Percentiles rank a stretch among this genome's conserved stretches.
These are phyloP conservation scores for Clonostachys sp. DNA, from an alignment of 2,329 filamentous ascomycete genomes.

Conservation along the genomic window DNA sequence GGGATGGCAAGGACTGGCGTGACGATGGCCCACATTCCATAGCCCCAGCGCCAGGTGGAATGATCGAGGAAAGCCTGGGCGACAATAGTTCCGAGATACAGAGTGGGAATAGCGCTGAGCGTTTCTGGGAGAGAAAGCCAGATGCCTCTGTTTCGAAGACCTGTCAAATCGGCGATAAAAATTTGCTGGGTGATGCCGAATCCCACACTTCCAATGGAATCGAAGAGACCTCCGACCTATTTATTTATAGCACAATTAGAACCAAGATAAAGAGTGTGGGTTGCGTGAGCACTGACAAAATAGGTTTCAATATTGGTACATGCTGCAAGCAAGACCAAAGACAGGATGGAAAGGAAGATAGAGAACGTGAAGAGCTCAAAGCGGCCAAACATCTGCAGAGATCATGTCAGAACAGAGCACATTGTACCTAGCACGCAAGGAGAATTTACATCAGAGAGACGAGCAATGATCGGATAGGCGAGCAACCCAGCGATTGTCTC, in stretches of 20 bases:
- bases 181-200: slow-evolving; percentile 31
- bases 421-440: neutral
- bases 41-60: slow-evolving; percentile 34
- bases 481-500: slow-evolving; percentile 42
- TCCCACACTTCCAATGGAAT: slow-evolving; percentile 45
- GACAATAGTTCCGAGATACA: slow-evolving; percentile 22
- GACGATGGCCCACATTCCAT: slow-evolving; percentile 33
- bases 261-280: neutral
- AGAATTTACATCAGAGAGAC: slow-evolving; percentile 42
- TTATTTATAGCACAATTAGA: neutral
- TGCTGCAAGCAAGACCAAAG: slow-evolving; percentile 52
- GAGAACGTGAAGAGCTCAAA: slow-evolving; percentile 44
- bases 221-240: slow-evolving; percentile 50
- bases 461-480: slow-evolving; percentile 55
- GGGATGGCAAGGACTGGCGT: slow-evolving; percentile 23
- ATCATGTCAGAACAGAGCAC: neutral
- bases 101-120: slow-evolving; percentile 20
- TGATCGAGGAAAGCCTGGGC: slow-evolving; percentile 24
- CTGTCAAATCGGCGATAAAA: slow-evolving; percentile 59
- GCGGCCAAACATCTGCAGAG: slow-evolving; percentile 42
- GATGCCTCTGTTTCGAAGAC: slow-evolving; percentile 55
- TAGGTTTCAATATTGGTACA: slow-evolving; percentile 49
- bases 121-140: slow-evolving; percentile 53
- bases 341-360: slow-evolving; percentile 24
- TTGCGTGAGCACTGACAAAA: slow-evolving; percentile 21